Evolutionary conservation across 768 basidiomycete genomes (phyloP).

Genomic region (Suillus bovinus): DNA sequence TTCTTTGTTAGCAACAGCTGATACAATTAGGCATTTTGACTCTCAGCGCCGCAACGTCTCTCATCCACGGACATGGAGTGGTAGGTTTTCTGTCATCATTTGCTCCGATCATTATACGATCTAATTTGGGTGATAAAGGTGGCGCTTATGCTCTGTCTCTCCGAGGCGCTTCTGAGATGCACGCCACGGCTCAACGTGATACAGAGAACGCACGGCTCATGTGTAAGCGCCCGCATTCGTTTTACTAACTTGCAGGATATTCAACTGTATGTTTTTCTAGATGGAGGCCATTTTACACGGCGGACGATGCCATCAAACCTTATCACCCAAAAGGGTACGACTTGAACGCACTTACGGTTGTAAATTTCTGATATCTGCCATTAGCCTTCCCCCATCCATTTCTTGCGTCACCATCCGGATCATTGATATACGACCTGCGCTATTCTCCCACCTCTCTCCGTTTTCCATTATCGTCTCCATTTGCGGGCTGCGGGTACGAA

Average conservation of each 20-base stretch:
- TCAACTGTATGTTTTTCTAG: not conserved
- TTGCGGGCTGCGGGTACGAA: not conserved
- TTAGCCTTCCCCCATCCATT: not conserved
- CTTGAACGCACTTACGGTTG: not conserved
- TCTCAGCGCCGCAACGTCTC: not conserved
- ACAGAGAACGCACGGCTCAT: not conserved
- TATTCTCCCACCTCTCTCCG: not conserved
- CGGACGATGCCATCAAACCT: not conserved
- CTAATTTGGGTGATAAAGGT: not conserved
- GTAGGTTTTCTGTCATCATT: not conserved
- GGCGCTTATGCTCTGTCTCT: not conserved
- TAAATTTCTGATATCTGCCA: not conserved
- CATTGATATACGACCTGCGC: slow-evolving; percentile 12
- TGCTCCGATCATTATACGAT: not conserved
- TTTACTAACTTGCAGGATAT: not conserved
- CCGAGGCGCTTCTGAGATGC: not conserved
- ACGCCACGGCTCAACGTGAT: not conserved
- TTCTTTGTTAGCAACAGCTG: not conserved
- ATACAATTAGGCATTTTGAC: not conserved
- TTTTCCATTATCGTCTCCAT: slow-evolving; percentile 9
- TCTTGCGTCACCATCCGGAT: not conserved
- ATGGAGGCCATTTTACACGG: not conserved
- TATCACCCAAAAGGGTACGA: not conserved
- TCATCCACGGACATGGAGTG: not conserved
- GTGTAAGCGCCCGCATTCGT: not conserved